These are phyloP conservation scores for Ophiocordyceps australis DNA, from an alignment of 2,329 filamentous ascomycete species.

Conservation along the genomic window DNA sequence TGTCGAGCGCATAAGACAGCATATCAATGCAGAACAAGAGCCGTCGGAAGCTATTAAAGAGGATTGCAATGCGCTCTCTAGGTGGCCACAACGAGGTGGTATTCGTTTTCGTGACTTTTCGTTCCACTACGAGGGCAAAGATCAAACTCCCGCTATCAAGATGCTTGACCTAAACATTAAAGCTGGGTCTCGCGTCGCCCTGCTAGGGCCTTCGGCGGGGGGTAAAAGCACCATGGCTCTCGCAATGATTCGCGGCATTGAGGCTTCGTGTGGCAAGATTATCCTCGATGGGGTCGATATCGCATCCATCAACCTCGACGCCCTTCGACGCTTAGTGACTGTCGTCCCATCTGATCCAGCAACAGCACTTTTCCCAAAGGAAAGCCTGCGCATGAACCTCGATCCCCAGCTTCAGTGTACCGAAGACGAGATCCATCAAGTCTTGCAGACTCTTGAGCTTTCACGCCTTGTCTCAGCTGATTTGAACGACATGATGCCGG, in stretches of 20 bases:
- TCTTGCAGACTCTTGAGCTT: not conserved
- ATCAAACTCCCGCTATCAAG: not conserved
- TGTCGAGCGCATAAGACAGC: slow-evolving; percentile 1
- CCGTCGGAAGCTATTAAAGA: not conserved
- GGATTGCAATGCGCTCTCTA: not conserved
- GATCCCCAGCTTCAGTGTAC: slow-evolving; percentile 18
- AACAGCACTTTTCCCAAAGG: slow-evolving; percentile 29
- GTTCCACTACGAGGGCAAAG: slow-evolving; percentile 1
- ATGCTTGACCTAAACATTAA: slow-evolving; percentile 1
- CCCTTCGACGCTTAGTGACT: slow-evolving; percentile 28
- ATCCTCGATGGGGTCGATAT: slow-evolving; percentile 20
- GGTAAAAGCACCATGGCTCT: slow-evolving; percentile 53
- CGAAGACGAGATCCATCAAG: not conserved
- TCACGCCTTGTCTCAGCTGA: not conserved
- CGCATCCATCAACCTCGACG: slow-evolving; percentile 9
- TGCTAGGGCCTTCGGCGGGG: slow-evolving; percentile 59
- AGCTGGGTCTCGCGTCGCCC: slow-evolving; percentile 11
- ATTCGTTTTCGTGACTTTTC: slow-evolving; percentile 1
- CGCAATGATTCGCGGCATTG: slow-evolving; percentile 13
- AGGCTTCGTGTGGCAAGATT: not conserved
- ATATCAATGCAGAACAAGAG: slow-evolving; percentile 1
- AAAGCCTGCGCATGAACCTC: slow-evolving; percentile 37
- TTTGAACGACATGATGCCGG: not conserved
- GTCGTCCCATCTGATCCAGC: slow-evolving; percentile 45
- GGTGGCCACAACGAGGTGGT: slow-evolving; percentile 1